Conservation (phyloP, 768 basidiomycete species). For the Suillus fuscotomentosus region DNA sequence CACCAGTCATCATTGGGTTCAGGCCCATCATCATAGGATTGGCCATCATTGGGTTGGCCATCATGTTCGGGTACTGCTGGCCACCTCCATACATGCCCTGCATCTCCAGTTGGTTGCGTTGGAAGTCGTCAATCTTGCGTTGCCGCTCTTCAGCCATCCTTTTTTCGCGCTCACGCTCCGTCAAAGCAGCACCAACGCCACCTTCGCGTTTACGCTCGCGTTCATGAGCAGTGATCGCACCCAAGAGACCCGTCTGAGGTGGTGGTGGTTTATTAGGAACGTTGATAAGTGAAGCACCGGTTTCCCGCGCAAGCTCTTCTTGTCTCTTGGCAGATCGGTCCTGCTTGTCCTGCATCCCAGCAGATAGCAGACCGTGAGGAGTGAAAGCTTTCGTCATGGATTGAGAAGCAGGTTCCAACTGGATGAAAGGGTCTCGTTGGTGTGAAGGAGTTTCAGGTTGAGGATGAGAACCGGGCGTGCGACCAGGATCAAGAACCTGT, state of each 20-base stretch:
- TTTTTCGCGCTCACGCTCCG: conserved; percentile 93
- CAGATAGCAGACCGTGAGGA: conserved; percentile 91
- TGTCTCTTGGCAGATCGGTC: conserved; percentile 95
- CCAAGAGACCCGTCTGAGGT: conserved; percentile 92
- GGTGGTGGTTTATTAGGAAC: conserved; percentile 95
- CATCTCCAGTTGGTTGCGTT: conserved; percentile 87
- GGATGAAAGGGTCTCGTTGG: conserved; percentile 61
- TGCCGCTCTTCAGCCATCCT: conserved; percentile 90
- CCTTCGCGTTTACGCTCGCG: conserved; percentile 93
- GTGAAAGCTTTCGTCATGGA: conserved; percentile 92
- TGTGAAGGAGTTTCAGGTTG: conserved; percentile 35
- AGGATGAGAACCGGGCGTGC: conserved; percentile 41
- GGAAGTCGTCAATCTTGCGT: conserved; percentile 87
- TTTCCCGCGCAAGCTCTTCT: conserved; percentile 91
- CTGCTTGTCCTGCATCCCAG: conserved; percentile 93
- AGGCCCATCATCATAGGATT: conserved; percentile 67
- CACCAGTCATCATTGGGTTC: conserved; percentile 57
- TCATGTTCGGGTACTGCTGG: conserved; percentile 36
- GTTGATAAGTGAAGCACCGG: conserved; percentile 88
- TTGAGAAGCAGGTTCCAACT: conserved; percentile 66
- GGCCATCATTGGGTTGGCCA: conserved; percentile 70
- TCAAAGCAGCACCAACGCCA: conserved; percentile 91
- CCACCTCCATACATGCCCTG: conserved; percentile 75
- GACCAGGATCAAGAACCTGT: conserved; percentile 76
- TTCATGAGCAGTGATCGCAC: conserved; percentile 94